Evolutionary conservation across 768 basidiomycete genomes (phyloP).

Genomic region (Naganishia kalamii): DNA sequence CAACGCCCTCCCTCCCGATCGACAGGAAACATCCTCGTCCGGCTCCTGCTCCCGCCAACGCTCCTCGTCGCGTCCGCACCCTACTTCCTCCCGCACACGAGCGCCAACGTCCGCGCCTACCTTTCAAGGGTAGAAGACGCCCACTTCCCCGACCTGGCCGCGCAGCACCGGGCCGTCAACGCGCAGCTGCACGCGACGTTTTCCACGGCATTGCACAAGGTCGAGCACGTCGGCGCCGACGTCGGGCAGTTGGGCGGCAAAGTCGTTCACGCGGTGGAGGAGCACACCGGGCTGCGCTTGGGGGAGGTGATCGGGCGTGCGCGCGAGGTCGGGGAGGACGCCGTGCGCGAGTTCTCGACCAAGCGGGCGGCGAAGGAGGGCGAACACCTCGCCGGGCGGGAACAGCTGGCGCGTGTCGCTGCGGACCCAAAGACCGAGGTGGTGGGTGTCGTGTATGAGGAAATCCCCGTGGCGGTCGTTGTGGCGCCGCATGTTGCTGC

Average conservation of each 20-base stretch:
- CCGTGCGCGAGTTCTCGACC: slow-evolving; percentile 25
- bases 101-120: slow-evolving; percentile 63
- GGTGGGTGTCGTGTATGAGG: slow-evolving; percentile 43
- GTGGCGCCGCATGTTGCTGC: slow-evolving; percentile 20
- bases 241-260: slow-evolving; percentile 47
- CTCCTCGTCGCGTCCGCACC: slow-evolving; percentile 64
- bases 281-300: slow-evolving; percentile 67
- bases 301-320: slow-evolving; percentile 56
- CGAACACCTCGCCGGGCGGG: slow-evolving; percentile 1
- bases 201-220: slow-evolving; percentile 52
- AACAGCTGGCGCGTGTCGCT: neutral
- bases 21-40: slow-evolving; percentile 54
- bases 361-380: slow-evolving; percentile 29
- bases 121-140: slow-evolving; percentile 62
- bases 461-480: slow-evolving; percentile 42
- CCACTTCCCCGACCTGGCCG: slow-evolving; percentile 63
- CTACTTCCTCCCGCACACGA: slow-evolving; percentile 82
- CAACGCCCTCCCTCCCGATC: neutral
- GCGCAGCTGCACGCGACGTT: slow-evolving; percentile 28
- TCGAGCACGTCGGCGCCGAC: slow-evolving; percentile 49
- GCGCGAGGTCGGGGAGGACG: slow-evolving; percentile 27
- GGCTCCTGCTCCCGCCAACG: slow-evolving; percentile 70
- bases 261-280: slow-evolving; percentile 58
- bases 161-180: slow-evolving; percentile 53
- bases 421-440: slow-evolving; percentile 24